phyloP scores from a whole-genome alignment of 306 rosid genomes.

The Prunus armeniaca region DNA sequence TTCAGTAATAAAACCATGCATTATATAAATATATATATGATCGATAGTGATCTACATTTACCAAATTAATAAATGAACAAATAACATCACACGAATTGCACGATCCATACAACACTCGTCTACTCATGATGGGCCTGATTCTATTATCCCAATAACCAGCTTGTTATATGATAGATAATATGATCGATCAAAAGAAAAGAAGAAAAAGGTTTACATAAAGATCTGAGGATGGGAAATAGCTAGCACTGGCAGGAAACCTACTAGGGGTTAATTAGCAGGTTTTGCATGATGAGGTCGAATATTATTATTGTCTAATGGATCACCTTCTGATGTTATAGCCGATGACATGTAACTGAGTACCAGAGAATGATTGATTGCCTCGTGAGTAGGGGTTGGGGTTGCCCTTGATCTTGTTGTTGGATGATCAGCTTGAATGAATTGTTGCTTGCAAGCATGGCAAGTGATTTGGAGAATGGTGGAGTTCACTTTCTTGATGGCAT shows the following conservation, averaged over 20 bases:
- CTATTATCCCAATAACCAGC: constrained; percentile 35
- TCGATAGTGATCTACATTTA: constrained; percentile 32
- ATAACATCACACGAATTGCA: constrained; percentile 41
- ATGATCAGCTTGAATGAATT: constrained; percentile 36
- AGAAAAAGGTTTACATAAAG: constrained; percentile 3
- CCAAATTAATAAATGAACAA: constrained; percentile 50
- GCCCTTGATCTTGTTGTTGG: background rate
- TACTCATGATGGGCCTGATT: constrained; percentile 28
- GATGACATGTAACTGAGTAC: constrained; percentile 49
- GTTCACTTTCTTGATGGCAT: constrained; percentile 69
- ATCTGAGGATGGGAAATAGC: constrained; percentile 5
- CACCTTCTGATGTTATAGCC: constrained; percentile 30
- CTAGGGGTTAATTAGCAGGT: constrained; percentile 27
- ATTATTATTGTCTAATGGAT: constrained; percentile 36
- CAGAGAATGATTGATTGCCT: constrained; percentile 25
- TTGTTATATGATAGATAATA: constrained; percentile 38
- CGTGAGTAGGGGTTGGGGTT: background rate
- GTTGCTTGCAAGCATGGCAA: constrained; percentile 79
- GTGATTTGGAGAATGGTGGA: constrained; percentile 88
- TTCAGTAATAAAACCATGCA: constrained; percentile 8
- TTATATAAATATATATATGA: background rate
- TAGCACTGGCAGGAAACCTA: constrained; percentile 13
- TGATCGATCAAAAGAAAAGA: background rate
- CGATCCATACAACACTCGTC: constrained; percentile 35
- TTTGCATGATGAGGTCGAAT: constrained; percentile 11